A percentile compares a stretch with the other conserved stretches of the same genome.
These are phyloP conservation scores for Teratosphaeria destructans DNA, from an alignment of 2,329 filamentous ascomycete genomes.

Conservation along the genomic window DNA sequence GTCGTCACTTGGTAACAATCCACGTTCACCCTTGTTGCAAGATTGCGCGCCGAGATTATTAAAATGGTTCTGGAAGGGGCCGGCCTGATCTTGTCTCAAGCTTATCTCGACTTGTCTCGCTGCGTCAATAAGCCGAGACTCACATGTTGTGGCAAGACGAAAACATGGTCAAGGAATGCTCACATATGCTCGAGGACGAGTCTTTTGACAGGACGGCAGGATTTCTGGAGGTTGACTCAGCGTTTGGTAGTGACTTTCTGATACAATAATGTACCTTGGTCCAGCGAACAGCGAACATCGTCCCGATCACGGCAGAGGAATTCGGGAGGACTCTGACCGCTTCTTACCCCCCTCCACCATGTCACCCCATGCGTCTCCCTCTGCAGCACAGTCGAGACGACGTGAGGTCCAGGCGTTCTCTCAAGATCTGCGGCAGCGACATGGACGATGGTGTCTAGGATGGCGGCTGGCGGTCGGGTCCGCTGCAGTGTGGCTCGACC, in stretches of 20 bases:
- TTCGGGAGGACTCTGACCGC: neutral
- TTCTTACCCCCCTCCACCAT: neutral
- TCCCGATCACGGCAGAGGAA: neutral
- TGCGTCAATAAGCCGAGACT: neutral
- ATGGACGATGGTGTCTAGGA: neutral
- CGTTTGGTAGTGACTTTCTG: neutral
- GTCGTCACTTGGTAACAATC: neutral
- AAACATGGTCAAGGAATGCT: neutral
- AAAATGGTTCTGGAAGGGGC: neutral
- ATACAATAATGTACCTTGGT: neutral
- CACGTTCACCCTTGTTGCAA: neutral
- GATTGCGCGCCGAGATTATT: neutral
- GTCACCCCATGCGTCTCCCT: neutral
- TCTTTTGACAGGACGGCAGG: neutral
- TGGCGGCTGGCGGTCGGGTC: neutral
- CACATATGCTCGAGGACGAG: neutral
- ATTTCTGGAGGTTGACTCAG: neutral
- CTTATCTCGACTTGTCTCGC: neutral
- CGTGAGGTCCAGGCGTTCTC: neutral
- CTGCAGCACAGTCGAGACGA: neutral
- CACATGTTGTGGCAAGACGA: neutral
- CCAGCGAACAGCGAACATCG: neutral
- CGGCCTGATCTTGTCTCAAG: neutral
- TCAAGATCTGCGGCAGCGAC: neutral
- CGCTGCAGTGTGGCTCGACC: neutral